Conservation (phyloP, 768 basidiomycete genomes). For the Porphyrellus cyaneotinctus region DNA sequence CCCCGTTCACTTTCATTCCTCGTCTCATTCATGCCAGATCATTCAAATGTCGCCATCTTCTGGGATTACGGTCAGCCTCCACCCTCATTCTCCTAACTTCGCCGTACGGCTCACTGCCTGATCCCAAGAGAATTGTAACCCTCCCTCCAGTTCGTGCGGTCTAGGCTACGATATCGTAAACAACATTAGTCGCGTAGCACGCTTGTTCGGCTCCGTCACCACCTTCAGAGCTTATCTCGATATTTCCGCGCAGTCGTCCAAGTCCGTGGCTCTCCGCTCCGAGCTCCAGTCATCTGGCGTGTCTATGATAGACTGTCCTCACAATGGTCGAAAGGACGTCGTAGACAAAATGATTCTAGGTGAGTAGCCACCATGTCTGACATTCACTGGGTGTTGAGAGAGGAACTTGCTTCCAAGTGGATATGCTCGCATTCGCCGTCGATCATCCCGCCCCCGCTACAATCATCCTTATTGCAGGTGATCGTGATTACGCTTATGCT, state of each 20-base stretch:
- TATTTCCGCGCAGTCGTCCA: conserved; percentile 36
- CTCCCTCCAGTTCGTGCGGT: conserved; percentile 27
- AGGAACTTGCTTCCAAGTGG: conserved; percentile 40
- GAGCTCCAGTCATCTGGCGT: conserved; percentile 45
- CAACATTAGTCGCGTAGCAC: conserved; percentile 43
- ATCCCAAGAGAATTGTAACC: conserved; percentile 30
- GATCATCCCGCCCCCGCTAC: conserved; percentile 53
- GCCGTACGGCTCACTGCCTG: conserved; percentile 2
- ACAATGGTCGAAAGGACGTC: conserved; percentile 34
- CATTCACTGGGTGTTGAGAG: background rate
- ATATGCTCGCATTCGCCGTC: conserved; percentile 64
- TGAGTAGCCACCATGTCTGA: conserved; percentile 13
- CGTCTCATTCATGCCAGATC: conserved; percentile 34
- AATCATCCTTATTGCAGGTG: conserved; percentile 60
- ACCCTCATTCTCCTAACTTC: background rate
- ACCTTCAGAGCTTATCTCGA: conserved; percentile 55
- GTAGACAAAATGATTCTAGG: conserved; percentile 48
- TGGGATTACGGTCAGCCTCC: conserved; percentile 33
- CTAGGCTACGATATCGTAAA: conserved; percentile 42
- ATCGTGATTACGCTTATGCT: conserved; percentile 66
- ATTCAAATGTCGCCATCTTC: conserved; percentile 41
- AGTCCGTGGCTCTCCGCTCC: conserved; percentile 35
- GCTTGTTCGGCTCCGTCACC: conserved; percentile 43
- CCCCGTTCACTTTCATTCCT: conserved; percentile 2
- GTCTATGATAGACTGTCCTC: conserved; percentile 36